Percentiles rank a stretch among this genome's conserved stretches.
Conservation (phyloP, 2,329 filamentous ascomycete species). For the Beauveria medogensis region DNA sequence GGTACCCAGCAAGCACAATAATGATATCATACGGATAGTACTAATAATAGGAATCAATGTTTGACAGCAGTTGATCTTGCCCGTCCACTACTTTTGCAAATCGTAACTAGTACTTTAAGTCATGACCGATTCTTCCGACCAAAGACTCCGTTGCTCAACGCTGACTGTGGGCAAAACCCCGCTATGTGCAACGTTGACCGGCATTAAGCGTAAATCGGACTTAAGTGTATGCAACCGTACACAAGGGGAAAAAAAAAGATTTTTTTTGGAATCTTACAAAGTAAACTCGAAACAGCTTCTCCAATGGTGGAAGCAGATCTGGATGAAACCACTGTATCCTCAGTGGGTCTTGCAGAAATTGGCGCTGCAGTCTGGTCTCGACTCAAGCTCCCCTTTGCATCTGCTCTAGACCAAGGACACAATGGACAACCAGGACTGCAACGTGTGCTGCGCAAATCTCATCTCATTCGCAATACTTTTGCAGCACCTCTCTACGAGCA, state of each 20-base stretch:
- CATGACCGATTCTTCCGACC: neutral
- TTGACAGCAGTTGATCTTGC: too few relatives aligned
- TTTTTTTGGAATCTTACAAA: too few relatives aligned
- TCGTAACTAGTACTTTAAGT: too few relatives aligned
- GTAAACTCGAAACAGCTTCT: too few relatives aligned
- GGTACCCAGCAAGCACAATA: too few relatives aligned
- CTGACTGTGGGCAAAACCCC: neutral
- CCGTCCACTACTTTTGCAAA: too few relatives aligned
- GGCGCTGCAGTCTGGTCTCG: neutral
- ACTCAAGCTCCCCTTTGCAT: neutral
- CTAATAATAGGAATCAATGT: too few relatives aligned
- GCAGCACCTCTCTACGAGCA: slow-evolving; percentile 25
- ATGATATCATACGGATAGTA: too few relatives aligned
- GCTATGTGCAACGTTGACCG: neutral
- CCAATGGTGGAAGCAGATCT: neutral
- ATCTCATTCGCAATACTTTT: slow-evolving; percentile 30
- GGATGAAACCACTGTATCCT: neutral
- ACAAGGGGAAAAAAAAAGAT: too few relatives aligned
- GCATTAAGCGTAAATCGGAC: too few relatives aligned
- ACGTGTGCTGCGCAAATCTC: slow-evolving; percentile 25
- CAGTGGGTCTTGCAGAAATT: neutral
- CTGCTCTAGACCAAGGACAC: slow-evolving; percentile 10
- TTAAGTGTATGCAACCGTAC: too few relatives aligned
- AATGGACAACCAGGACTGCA: slow-evolving; percentile 20
- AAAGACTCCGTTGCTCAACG: neutral